Base-by-base conservation (phyloP, 495 filamentous ascomycete genomes). In the Daldinia caldariorum region DNA sequence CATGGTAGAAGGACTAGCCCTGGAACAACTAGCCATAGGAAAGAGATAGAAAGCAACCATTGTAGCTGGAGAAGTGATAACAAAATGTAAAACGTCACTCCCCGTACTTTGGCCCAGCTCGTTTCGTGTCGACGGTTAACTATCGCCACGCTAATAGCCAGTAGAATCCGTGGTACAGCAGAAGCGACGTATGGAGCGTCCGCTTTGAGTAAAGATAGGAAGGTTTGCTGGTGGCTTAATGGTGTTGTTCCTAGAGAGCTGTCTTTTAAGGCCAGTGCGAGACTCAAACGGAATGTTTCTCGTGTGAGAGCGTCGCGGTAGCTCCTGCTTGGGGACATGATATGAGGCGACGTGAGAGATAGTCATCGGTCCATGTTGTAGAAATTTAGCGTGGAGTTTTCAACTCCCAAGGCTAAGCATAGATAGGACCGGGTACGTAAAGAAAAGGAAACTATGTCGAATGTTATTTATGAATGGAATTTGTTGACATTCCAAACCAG, bases 241-340 rank as follows among this genome's bases (percentile, higher is more conserved):
- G 80, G 78, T 0, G 67, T 73, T 0, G 79, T 81, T 12, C 80
- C 79, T 62, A 74, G 77, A 0, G 79, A 76, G 4, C 74, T 77
- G 56, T 82, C 79, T 55, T 70, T 77, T 0, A 80, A 66, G 1
- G 79, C 56, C 26, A 70, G 43, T 31, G 62, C 50, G 37, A 61
- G 50, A 37, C 62, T 70, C 43, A 70, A 38, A 2, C 26, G 67
- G 59, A 18, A 63, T 53, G 54, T 34, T 26, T 29, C 37, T 43
- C 13, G 43, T 56, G 2, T 51, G 43, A 43, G n/a, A 4, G 5
- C 18, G 41, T 41, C 32, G 67, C n/a, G 57, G 34, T 6, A 10
- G 13, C 12, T 58, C 57, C 35, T 37, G 60, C 55, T 32, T n/a
- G 35, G 20, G 41, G 20, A n/a, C 9, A 45, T 45, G 32, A 29